These are phyloP conservation scores for Verticillium klebahnii DNA, from an alignment of 2,329 filamentous ascomycete genomes.

Conservation along the genomic window DNA sequence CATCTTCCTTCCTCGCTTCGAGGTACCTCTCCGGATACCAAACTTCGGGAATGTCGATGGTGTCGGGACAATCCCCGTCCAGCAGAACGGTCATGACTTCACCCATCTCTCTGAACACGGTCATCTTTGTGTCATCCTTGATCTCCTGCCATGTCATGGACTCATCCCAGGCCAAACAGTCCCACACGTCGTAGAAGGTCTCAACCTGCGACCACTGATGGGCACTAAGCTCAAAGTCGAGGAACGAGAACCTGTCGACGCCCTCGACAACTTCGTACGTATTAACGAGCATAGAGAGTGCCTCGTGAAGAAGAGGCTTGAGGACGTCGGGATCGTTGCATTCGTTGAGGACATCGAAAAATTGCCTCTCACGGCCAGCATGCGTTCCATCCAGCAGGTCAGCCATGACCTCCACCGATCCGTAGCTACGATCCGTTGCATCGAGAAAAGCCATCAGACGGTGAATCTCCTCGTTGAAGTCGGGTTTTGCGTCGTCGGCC, in stretches of 20 bases:
- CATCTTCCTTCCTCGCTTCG: conserved; percentile 37
- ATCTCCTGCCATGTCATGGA: conserved; percentile 31
- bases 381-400: conserved; percentile 28
- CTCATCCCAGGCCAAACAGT: conserved; percentile 43
- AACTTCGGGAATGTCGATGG: conserved; percentile 44
- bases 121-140: conserved; percentile 32
- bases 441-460: conserved; percentile 61
- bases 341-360: conserved; percentile 36
- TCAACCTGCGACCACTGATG: conserved; percentile 31
- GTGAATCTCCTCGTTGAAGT: conserved; percentile 51
- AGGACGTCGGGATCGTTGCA: conserved; percentile 14
- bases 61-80: conserved; percentile 32
- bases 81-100: conserved; percentile 48
- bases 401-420: conserved; percentile 44
- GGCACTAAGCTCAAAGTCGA: conserved; percentile 34
- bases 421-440: conserved; percentile 54
- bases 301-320: conserved; percentile 24
- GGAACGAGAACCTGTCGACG: conserved; percentile 32
- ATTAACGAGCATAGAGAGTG: conserved; percentile 21
- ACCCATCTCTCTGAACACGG: conserved; percentile 38
- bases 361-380: conserved; percentile 33
- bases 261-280: conserved; percentile 21
- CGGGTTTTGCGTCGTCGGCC: conserved; percentile 25
- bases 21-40: conserved; percentile 54
- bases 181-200: conserved; percentile 43